Percentiles rank a stretch among this genome's conserved stretches.
Conservation (phyloP, 2,329 filamentous ascomycete genomes). For the Colletotrichum euphorbiae region DNA sequence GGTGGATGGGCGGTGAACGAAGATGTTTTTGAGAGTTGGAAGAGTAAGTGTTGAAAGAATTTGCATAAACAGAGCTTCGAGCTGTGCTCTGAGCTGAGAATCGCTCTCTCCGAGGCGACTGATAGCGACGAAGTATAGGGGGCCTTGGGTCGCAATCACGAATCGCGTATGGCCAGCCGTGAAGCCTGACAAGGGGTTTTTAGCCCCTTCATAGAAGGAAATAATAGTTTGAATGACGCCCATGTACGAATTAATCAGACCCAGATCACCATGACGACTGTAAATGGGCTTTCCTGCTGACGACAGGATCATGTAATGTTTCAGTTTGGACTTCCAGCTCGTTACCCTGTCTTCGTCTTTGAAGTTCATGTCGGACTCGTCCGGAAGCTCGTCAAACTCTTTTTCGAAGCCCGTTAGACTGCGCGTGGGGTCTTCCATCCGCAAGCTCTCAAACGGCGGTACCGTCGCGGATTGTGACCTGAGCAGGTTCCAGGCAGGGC, state of each 20-base stretch:
- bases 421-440: slow-evolving; percentile 56
- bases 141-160: slow-evolving; percentile 85
- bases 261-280: slow-evolving; percentile 91
- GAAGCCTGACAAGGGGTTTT: slow-evolving; percentile 84
- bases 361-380: slow-evolving; percentile 56
- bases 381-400: slow-evolving; percentile 83
- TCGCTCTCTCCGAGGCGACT: slow-evolving; percentile 94
- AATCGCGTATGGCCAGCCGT: slow-evolving; percentile 89
- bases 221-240: slow-evolving; percentile 97
- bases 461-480: slow-evolving; percentile 70
- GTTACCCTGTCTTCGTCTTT: slow-evolving; percentile 71
- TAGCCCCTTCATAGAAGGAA: slow-evolving; percentile 88
- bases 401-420: slow-evolving; percentile 74
- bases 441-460: slow-evolving; percentile 69
- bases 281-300: slow-evolving; percentile 98
- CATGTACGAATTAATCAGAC: slow-evolving; percentile 91
- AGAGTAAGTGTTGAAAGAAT: slow-evolving; percentile 95
- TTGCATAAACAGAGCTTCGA: slow-evolving; percentile 97
- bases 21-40: slow-evolving; percentile 86
- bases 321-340: slow-evolving; percentile 91
- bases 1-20: slow-evolving; percentile 90
- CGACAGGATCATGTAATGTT: slow-evolving; percentile 97
- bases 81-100: slow-evolving; percentile 83
- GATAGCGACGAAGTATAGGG: slow-evolving; percentile 92
- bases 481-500: slow-evolving; percentile 75